These are phyloP conservation scores for Alternaria burnsii DNA, from an alignment of 2,329 filamentous ascomycete species.

Conservation along the genomic window DNA sequence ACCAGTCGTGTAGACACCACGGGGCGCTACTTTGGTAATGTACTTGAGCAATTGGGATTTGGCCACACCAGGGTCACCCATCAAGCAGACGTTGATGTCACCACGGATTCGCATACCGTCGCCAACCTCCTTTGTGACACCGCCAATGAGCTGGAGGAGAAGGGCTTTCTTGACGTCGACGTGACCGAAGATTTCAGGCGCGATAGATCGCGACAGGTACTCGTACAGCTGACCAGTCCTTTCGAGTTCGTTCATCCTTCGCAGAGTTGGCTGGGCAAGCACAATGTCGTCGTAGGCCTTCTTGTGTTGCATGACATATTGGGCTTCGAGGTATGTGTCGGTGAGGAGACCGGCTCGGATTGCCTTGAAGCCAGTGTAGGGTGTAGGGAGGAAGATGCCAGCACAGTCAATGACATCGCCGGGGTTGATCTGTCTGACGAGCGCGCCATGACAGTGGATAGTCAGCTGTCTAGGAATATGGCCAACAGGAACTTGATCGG, in stretches of 20 bases:
- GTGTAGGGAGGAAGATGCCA: conserved; percentile 94
- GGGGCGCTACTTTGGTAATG: conserved; percentile 95
- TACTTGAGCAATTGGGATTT: conserved; percentile 99
- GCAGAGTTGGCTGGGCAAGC: conserved; percentile 79
- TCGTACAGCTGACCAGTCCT: conserved; percentile 93
- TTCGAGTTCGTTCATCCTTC: conserved; percentile 84
- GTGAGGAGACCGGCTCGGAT: conserved; percentile 96
- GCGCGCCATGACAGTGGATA: conserved; percentile 84
- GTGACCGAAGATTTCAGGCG: conserved; percentile 96
- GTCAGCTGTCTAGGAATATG: conserved; percentile 95
- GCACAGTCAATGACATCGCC: conserved; percentile 94
- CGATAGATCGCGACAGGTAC: conserved; percentile 93
- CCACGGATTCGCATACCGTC: conserved; percentile 99
- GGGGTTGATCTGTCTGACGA: conserved; percentile 87
- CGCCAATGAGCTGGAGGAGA: conserved; percentile 92
- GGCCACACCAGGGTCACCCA: conserved; percentile 99
- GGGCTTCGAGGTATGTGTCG: conserved; percentile 95
- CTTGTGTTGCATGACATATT: conserved; percentile 94
- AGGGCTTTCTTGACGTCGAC: conserved; percentile 98
- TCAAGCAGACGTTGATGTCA: conserved; percentile 97
- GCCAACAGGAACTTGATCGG: conserved; percentile 97
- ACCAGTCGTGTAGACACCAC: conserved; percentile 85
- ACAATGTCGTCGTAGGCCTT: conserved; percentile 95
- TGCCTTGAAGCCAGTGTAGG: conserved; percentile 98
- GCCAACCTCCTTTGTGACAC: conserved; percentile 94